A percentile compares a stretch with the other conserved stretches of the same genome.
phyloP scores from a whole-genome alignment of 306 rosid species.

The Argentina anserina region DNA sequence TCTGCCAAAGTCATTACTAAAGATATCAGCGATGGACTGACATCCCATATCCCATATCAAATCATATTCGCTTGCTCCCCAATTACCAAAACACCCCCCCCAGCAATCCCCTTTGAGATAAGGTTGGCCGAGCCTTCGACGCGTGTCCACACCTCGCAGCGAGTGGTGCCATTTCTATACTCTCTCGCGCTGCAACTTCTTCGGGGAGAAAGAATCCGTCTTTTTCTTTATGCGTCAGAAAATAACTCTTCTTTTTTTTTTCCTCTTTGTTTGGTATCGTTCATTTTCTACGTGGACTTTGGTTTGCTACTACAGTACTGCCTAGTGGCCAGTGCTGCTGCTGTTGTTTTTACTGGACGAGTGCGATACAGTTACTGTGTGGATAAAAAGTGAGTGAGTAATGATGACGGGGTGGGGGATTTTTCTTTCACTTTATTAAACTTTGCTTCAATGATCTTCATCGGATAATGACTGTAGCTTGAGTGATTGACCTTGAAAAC shows the following conservation, averaged over 20 bases:
- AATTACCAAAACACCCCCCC: slow-evolving; percentile 19
- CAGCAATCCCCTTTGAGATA: background rate
- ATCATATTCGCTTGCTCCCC: slow-evolving; percentile 5
- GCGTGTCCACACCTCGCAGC: background rate
- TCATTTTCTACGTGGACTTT: no score
- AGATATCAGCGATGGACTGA: slow-evolving; percentile 25
- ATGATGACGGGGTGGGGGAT: background rate
- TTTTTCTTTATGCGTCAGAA: background rate
- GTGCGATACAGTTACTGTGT: background rate
- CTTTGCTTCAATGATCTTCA: no score
- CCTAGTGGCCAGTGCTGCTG: no score
- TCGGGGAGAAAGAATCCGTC: background rate
- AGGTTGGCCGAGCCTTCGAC: background rate
- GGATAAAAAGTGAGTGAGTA: background rate
- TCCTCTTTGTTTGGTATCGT: background rate
- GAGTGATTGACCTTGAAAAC: no score
- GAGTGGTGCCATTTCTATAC: background rate
- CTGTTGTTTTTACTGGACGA: background rate
- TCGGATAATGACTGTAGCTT: no score
- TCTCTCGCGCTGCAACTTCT: background rate
- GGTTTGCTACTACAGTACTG: no score
- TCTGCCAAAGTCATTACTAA: slow-evolving; percentile 34
- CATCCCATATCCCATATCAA: background rate
- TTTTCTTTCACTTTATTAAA: no score
- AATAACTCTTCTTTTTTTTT: background rate